Evolutionary conservation across 768 basidiomycete genomes (phyloP).

Genomic region (Gautieria morchelliformis): DNA sequence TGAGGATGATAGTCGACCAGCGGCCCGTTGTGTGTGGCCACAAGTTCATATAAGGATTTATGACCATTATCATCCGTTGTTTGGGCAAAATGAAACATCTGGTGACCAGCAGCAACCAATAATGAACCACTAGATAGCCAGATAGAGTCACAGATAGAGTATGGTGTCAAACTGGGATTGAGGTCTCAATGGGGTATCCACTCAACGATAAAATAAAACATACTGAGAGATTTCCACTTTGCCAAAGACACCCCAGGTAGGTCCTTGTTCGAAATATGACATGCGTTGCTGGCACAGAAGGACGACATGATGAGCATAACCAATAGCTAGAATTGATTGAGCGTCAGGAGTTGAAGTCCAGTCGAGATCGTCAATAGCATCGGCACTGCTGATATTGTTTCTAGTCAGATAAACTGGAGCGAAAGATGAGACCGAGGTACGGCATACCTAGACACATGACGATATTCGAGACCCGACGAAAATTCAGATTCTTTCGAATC

Average conservation of each 20-base stretch:
- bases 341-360: slow-evolving; percentile 89
- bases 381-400: slow-evolving; percentile 15
- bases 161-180: slow-evolving; percentile 39
- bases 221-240: slow-evolving; percentile 63
- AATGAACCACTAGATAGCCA: slow-evolving; percentile 83
- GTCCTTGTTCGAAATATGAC: slow-evolving; percentile 79
- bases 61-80: slow-evolving; percentile 17
- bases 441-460: slow-evolving; percentile 47
- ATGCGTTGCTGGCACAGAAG: slow-evolving; percentile 89
- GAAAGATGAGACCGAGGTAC: not conserved
- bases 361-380: slow-evolving; percentile 74
- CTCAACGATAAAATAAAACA: slow-evolving; percentile 32
- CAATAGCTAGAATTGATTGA: slow-evolving; percentile 86
- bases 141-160: slow-evolving; percentile 80
- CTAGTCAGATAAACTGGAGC: not conserved
- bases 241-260: slow-evolving; percentile 68
- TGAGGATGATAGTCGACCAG: slow-evolving; percentile 89
- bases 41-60: slow-evolving; percentile 68
- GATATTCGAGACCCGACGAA: slow-evolving; percentile 78
- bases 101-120: slow-evolving; percentile 72
- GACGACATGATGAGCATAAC: slow-evolving; percentile 69
- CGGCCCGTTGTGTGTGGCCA: slow-evolving; percentile 77
- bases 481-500: slow-evolving; percentile 93
- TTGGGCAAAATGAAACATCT: slow-evolving; percentile 73
- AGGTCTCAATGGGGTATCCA: slow-evolving; percentile 11